Conservation (phyloP, 148 eudicot genomes). For the Diospyros kaki region DNA sequence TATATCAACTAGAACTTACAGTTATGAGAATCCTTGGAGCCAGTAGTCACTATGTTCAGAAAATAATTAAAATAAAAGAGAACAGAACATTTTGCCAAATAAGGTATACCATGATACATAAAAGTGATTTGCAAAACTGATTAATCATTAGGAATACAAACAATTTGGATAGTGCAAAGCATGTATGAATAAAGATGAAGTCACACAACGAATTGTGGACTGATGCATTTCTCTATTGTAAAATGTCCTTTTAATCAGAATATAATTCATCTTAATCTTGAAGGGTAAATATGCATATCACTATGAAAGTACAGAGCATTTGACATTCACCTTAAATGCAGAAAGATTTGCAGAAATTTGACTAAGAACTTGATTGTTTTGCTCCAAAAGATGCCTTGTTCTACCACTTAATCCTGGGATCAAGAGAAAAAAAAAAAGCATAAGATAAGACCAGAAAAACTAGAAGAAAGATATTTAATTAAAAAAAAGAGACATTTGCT, state of each 20-base stretch:
- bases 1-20: too few species aligned
- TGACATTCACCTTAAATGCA: constrained; percentile 39
- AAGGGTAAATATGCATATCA: neutral
- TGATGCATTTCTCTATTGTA: neutral
- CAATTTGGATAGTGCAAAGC: neutral
- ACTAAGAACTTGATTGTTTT: constrained; percentile 46
- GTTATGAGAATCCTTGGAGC: too few species aligned
- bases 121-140: neutral
- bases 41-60: neutral
- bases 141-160: neutral
- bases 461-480: neutral
- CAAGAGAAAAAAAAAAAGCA: constrained; percentile 14
- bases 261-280: neutral
- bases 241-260: constrained; percentile 7
- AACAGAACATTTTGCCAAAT: neutral
- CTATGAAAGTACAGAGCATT: neutral
- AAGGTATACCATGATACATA: neutral
- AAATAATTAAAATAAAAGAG: neutral
- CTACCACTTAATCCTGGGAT: constrained; percentile 49
- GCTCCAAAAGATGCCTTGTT: constrained; percentile 59
- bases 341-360: constrained; percentile 57
- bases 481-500: neutral
- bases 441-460: too few species aligned
- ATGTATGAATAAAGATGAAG: neutral
- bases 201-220: neutral